Percentiles rank a stretch among this genome's conserved stretches.
Evolutionary conservation across 352 stramenopile genomes (phyloP).

Genomic region (Peronospora destructor): DNA sequence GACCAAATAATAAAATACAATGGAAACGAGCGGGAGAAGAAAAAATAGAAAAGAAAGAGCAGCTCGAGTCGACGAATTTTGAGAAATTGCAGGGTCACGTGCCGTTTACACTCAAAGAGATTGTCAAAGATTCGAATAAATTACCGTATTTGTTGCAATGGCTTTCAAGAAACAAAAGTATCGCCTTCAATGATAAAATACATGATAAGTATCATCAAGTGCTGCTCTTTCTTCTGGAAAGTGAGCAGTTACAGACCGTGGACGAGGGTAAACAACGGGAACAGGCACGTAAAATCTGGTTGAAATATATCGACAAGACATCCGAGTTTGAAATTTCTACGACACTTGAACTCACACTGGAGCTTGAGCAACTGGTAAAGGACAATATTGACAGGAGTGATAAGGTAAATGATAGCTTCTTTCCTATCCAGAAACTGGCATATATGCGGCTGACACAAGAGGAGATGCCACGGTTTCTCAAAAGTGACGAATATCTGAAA

Average conservation of each 20-base stretch:
- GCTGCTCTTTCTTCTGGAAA: slow-evolving; percentile 76
- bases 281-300: slow-evolving; percentile 76
- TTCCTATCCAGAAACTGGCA: slow-evolving; percentile 77
- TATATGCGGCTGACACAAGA: slow-evolving; percentile 79
- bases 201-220: slow-evolving; percentile 73
- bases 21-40: slow-evolving; percentile 32
- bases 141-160: slow-evolving; percentile 74
- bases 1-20: slow-evolving; percentile 47
- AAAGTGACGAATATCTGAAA: slow-evolving; percentile 77
- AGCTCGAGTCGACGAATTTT: slow-evolving; percentile 55
- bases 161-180: slow-evolving; percentile 36
- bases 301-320: slow-evolving; percentile 77
- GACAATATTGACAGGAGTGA: slow-evolving; percentile 46
- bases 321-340: slow-evolving; percentile 82
- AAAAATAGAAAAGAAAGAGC: slow-evolving; percentile 33
- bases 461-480: slow-evolving; percentile 77
- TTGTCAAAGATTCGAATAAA: slow-evolving; percentile 83
- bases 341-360: slow-evolving; percentile 69
- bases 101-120: slow-evolving; percentile 76
- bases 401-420: slow-evolving; percentile 67
- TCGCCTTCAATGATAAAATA: slow-evolving; percentile 20
- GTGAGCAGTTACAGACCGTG: slow-evolving; percentile 73
- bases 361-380: slow-evolving; percentile 72
- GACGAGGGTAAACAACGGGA: slow-evolving; percentile 55
- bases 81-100: slow-evolving; percentile 71